phyloP scores from a whole-genome alignment of 192 early-diverging fungal species.

The Linnemannia zychae region DNA sequence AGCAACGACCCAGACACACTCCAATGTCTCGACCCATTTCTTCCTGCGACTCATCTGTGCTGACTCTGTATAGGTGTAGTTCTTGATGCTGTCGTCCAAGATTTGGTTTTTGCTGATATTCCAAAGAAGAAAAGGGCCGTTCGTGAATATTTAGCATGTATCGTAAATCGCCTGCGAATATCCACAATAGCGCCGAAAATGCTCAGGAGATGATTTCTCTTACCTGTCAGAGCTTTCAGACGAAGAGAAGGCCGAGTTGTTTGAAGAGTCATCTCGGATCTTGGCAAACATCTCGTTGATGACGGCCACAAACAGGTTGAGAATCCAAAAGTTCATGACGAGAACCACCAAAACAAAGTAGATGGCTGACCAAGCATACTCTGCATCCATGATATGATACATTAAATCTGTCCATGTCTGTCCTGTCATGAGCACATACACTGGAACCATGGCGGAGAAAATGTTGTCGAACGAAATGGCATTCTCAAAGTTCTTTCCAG shows the following conservation, averaged over 20 bases:
- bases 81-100: conserved; percentile 35
- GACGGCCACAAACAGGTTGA: conserved; percentile 76
- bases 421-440: conserved; percentile 68
- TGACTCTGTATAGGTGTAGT: conserved; percentile 27
- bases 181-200: background rate
- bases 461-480: conserved; percentile 70
- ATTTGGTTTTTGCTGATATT: conserved; percentile 26
- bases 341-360: conserved; percentile 70
- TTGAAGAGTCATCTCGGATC: conserved; percentile 68
- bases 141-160: background rate
- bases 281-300: conserved; percentile 77
- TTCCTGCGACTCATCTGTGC: conserved; percentile 11
- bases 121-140: background rate
- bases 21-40: conserved; percentile 28
- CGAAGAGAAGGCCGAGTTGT: conserved; percentile 70
- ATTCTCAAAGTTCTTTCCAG: conserved; percentile 38
- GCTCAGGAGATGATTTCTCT: background rate
- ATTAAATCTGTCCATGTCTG: conserved; percentile 75
- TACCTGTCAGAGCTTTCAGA: conserved; percentile 58
- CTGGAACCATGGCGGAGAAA: conserved; percentile 65
- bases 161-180: too few species aligned
- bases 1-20: conserved; percentile 57
- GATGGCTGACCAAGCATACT: conserved; percentile 61
- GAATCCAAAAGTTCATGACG: conserved; percentile 75
- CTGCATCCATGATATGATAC: conserved; percentile 73